Percentiles rank a stretch among this genome's conserved stretches.
These are phyloP conservation scores for Cryoendolithus antarcticus DNA, from an alignment of 2,329 filamentous ascomycete genomes.

Conservation along the genomic window DNA sequence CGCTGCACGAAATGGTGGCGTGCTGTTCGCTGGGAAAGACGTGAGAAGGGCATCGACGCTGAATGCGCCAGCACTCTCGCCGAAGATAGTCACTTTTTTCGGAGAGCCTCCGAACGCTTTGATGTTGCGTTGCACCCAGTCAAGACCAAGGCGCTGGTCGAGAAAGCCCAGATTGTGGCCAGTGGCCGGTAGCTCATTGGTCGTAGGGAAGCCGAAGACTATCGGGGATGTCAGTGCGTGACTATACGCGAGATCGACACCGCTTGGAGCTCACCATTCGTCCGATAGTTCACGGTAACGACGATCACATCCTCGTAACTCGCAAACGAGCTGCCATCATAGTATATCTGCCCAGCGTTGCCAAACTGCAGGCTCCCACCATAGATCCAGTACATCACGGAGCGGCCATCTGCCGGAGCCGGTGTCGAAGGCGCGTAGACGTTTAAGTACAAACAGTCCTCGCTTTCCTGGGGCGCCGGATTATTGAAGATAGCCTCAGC, in stretches of 20 bases:
- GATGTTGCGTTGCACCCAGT: constrained; percentile 35
- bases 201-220: constrained; percentile 28
- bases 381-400: constrained; percentile 32
- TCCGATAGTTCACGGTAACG: constrained; percentile 20
- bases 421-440: constrained; percentile 20
- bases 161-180: constrained; percentile 22
- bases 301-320: constrained; percentile 31
- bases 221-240: too few species aligned
- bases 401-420: constrained; percentile 19
- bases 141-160: constrained; percentile 27
- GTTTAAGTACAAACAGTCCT: constrained; percentile 50
- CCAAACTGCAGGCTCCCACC: constrained; percentile 25
- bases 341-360: constrained; percentile 1
- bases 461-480: constrained; percentile 13
- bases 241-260: too few species aligned
- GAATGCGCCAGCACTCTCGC: constrained; percentile 24
- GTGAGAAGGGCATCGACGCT: constrained; percentile 28
- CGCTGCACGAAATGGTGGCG: constrained; percentile 23
- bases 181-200: constrained; percentile 23
- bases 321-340: constrained; percentile 5
- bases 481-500: neutral
- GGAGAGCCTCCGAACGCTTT: constrained; percentile 24
- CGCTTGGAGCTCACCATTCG: constrained; percentile 34
- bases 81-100: constrained; percentile 13
- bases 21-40: constrained; percentile 5